Base-by-base conservation (phyloP, 1,284 basidiomycete species). In the Moesziomyces antarcticus region DNA sequence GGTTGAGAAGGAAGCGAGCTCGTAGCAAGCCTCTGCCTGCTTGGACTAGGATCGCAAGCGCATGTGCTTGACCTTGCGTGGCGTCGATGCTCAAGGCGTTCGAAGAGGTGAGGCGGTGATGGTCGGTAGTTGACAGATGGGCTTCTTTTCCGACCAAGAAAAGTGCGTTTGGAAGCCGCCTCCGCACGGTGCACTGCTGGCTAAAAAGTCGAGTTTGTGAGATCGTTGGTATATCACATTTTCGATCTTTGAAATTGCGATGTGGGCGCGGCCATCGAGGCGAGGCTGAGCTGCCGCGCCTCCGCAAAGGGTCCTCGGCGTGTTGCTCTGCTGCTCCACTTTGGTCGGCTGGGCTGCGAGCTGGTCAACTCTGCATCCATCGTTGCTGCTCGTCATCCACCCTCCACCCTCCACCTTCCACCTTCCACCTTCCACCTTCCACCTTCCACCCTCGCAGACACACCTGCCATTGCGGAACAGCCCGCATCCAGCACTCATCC, bases 161-260 rank as follows among this genome's bases (percentile, higher is more conserved):
- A 27, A 27, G 25, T 27, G 25, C 25, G 25, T 27, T 27, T 27
- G 5, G 6, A 8, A 5, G 25, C 25, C 25, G 25, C 30, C 30
- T 13, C 5, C 30, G 30, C 30, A 33, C 30, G 30, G 30, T 33
- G 30, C 30, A 33, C 13, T 13, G 30, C 11, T 13, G 30, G 9
- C 8, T 11, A 13, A 33, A 33, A 33, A 13, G 5, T 3, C 8
- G 11, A 33, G 13, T 3, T 1, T 42, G 46, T 47, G 30, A 30
- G 46, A 27, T n/a, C 30, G 10, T 11, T 33, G 4, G 2, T 0
- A 2, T 33, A 2, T 33, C 30, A 33, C 30, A 33, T 4, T 33
- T 63, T 45, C 50, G 57, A 54, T 53, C 53, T 45, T 14, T 3
- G 6, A 52, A 22, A 46, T n/a, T 24, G 27, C 42, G 52, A 54